A percentile compares a stretch with the other conserved stretches of the same genome.
Evolutionary conservation across 2,329 filamentous ascomycete genomes (phyloP).

Genomic region (Pseudogymnoascus sp.): DNA sequence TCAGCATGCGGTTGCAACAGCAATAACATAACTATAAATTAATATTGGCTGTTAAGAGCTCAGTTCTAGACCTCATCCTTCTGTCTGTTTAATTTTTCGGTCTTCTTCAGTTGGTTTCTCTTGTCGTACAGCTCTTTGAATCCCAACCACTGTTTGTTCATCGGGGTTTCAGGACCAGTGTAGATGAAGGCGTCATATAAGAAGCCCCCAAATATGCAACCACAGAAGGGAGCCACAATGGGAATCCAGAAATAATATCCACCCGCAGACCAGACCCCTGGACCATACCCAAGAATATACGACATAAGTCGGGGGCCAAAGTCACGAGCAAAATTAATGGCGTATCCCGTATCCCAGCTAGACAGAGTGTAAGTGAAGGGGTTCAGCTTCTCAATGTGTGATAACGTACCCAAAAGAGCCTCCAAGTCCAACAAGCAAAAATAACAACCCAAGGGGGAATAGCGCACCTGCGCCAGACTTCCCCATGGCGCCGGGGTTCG

Average conservation of each 20-base stretch:
- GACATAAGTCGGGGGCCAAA: constrained; percentile 62
- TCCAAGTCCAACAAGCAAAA: constrained; percentile 66
- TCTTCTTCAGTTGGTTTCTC: neutral
- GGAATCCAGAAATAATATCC: constrained; percentile 72
- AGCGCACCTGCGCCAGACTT: constrained; percentile 51
- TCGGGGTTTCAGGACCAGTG: constrained; percentile 56
- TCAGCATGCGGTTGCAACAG: neutral
- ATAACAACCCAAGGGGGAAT: constrained; percentile 58
- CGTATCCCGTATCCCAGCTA: constrained; percentile 68
- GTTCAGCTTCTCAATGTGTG: neutral
- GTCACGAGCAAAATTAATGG: constrained; percentile 66
- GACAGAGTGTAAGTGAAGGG: neutral
- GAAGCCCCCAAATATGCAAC: constrained; percentile 56
- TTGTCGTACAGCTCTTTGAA: constrained; percentile 42
- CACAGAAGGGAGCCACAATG: constrained; percentile 63
- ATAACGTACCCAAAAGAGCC: constrained; percentile 50
- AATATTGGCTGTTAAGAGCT: neutral
- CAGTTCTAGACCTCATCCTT: neutral
- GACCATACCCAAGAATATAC: constrained; percentile 61
- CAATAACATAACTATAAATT: neutral
- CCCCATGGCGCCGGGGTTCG: constrained; percentile 35
- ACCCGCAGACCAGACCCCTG: constrained; percentile 59
- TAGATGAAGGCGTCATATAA: constrained; percentile 63
- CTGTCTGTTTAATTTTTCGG: neutral
- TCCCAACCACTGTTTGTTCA: constrained; percentile 61